Conservation (phyloP, 2,329 filamentous ascomycete genomes). For the Monosporascus ibericus region DNA sequence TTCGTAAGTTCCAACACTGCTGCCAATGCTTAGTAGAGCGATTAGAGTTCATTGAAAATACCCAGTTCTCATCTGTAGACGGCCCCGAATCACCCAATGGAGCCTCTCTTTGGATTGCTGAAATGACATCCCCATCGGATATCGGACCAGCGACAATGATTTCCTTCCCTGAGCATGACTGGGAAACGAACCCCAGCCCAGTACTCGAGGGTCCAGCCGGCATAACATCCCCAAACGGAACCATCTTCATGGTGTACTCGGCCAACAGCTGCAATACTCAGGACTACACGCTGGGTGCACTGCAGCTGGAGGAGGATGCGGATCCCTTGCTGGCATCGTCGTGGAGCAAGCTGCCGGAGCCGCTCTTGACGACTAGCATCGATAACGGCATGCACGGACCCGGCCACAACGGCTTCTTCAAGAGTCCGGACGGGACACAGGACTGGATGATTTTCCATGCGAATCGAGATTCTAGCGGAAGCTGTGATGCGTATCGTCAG, state of each 20-base stretch:
- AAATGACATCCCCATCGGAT: constrained; percentile 6
- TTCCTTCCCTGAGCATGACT: constrained; percentile 7
- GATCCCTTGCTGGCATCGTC: constrained; percentile 7
- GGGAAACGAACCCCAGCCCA: constrained; percentile 6
- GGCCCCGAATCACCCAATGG: constrained; percentile 9
- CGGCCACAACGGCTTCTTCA: constrained; percentile 15
- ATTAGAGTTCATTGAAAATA: no score
- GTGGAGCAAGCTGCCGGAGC: constrained; percentile 10
- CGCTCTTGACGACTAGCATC: constrained; percentile 5
- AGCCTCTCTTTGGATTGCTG: constrained; percentile 13
- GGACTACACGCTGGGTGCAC: constrained; percentile 11
- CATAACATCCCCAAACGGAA: constrained; percentile 7
- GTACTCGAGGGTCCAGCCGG: constrained; percentile 13
- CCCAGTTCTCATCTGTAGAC: constrained; percentile 10
- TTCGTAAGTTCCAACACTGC: neutral
- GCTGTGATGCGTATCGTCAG: constrained; percentile 6
- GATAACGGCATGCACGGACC: constrained; percentile 11
- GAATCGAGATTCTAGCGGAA: constrained; percentile 3
- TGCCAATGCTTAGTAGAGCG: no score
- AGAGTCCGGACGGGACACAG: constrained; percentile 13
- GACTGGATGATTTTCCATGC: constrained; percentile 15
- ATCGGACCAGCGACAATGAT: constrained; percentile 11
- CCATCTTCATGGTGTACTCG: constrained; percentile 13
- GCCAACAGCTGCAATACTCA: constrained; percentile 12
- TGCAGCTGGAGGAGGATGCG: constrained; percentile 4